Evolutionary conservation across 345 rosid species (phyloP).

Genomic region (Euphorbia pulcherrima): DNA sequence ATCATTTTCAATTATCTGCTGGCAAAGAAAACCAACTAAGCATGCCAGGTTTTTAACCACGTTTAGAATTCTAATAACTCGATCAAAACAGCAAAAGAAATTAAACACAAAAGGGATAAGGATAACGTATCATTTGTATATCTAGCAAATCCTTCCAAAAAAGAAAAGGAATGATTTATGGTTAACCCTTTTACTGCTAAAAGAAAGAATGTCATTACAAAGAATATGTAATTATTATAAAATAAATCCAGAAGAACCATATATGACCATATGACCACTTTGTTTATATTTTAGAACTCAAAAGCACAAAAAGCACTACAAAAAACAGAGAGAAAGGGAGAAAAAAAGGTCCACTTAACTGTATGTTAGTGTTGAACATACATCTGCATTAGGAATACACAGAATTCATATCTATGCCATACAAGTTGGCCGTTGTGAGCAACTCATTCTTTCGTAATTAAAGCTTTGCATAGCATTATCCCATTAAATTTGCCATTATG

Average conservation of each 20-base stretch:
- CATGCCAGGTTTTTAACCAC: slow-evolving; percentile 1
- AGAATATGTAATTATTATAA: neutral
- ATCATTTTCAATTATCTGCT: slow-evolving; percentile 75
- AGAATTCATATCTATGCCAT: neutral
- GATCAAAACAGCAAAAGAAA: neutral
- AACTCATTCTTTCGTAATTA: no score
- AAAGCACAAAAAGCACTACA: neutral
- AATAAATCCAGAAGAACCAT: neutral
- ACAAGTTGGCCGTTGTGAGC: neutral
- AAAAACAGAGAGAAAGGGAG: neutral
- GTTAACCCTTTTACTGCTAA: neutral
- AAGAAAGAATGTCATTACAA: neutral
- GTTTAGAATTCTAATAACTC: neutral
- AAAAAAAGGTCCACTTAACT: no score
- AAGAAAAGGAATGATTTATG: neutral
- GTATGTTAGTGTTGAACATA: neutral
- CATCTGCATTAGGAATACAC: neutral
- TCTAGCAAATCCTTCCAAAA: neutral
- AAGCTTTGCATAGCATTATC: neutral
- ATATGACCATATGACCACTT: neutral
- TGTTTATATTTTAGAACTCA: neutral
- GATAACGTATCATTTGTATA: neutral
- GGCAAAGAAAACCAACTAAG: slow-evolving; percentile 3
- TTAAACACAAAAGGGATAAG: slow-evolving; percentile 3
- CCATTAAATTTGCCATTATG: neutral